Evolutionary conservation across 2,329 filamentous ascomycete species (phyloP), one percentile per base, ranked within the genome.

Genomic region (Cytospora mali): DNA sequence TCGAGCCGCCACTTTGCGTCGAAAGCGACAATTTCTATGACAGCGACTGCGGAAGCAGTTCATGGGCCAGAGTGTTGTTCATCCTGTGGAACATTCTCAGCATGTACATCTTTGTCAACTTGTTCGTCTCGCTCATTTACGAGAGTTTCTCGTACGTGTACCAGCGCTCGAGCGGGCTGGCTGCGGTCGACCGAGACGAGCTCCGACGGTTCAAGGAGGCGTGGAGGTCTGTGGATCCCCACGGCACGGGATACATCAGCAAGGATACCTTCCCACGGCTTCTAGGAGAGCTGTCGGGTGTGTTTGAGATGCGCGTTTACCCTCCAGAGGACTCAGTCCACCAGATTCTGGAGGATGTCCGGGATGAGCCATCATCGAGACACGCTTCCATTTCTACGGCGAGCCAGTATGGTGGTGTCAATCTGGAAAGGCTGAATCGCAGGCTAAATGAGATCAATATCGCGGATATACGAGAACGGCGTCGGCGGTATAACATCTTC

Each of bases 121-220:
- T 99, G 73, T 99, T 99, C 75, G 94, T 99, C 64, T 99, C 95
- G 55, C 87, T 99, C 74, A 99, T 99, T 69, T 99, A 96, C 78
- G 95, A 99, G 79, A 98, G 93, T 77, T 99, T 99, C 82, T 97
- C 93, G 74, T 99, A 99, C 72, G 95, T 99, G 67, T 99, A 98
- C 74, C 96, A 99, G 78, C 87, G 93, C 66, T 97, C 94, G 65
- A 97, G 91, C 71, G 92, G 93, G n/a, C 84, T 97, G 69, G 92
- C 91, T 6, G 89, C 91, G 65, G 89, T 99, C 70, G 96, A 92
- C 70, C 86, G 95, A 67, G 93, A 97, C 70, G 95, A 99, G 74
- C 93, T 98, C 67, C 88, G 95, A 53, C 89, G 94, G 6, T 99
- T 97, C 84, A 99, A 99, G 76, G 92, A 98, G 77, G 95, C 95